Evolutionary conservation across 805 yeast species (phyloP).

Genomic region (Saccharomycopsis fermentans): DNA sequence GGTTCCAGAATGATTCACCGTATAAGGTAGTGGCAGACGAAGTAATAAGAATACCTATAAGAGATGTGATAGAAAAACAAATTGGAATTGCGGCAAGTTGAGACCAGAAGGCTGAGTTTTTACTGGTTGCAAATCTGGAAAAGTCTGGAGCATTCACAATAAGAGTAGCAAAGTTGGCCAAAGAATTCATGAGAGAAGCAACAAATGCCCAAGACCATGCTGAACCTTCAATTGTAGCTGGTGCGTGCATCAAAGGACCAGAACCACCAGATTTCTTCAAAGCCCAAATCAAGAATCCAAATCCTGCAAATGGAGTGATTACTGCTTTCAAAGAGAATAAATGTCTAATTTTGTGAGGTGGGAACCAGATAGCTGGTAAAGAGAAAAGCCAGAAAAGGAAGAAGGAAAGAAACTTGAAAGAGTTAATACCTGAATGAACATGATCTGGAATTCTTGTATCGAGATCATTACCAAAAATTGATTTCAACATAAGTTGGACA

Average conservation of each 20-base stretch:
- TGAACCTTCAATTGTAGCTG: constrained; percentile 42
- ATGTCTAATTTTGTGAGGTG: constrained; percentile 75
- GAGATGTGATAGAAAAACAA: constrained; percentile 68
- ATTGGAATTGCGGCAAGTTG: constrained; percentile 62
- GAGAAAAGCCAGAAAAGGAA: constrained; percentile 76
- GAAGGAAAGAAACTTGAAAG: constrained; percentile 64
- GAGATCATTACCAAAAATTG: constrained; percentile 64
- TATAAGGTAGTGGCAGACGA: constrained; percentile 64
- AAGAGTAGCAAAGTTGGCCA: constrained; percentile 84
- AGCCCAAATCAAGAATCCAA: constrained; percentile 79
- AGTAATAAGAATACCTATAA: constrained; percentile 77
- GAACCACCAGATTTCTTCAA: constrained; percentile 69
- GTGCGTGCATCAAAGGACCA: constrained; percentile 59
- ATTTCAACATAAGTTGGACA: constrained; percentile 62
- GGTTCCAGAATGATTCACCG: constrained; percentile 72
- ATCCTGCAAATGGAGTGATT: constrained; percentile 72
- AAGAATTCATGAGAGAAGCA: constrained; percentile 63
- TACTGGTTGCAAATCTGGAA: constrained; percentile 65
- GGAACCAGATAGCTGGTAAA: constrained; percentile 71
- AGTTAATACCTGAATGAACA: constrained; percentile 52
- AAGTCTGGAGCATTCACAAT: constrained; percentile 86
- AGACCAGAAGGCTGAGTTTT: constrained; percentile 40
- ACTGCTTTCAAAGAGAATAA: constrained; percentile 75
- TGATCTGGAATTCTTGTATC: constrained; percentile 54
- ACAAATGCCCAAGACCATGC: constrained; percentile 79